Conservation (phyloP, 2,329 filamentous ascomycete species). For the Talaromyces sp. region DNA sequence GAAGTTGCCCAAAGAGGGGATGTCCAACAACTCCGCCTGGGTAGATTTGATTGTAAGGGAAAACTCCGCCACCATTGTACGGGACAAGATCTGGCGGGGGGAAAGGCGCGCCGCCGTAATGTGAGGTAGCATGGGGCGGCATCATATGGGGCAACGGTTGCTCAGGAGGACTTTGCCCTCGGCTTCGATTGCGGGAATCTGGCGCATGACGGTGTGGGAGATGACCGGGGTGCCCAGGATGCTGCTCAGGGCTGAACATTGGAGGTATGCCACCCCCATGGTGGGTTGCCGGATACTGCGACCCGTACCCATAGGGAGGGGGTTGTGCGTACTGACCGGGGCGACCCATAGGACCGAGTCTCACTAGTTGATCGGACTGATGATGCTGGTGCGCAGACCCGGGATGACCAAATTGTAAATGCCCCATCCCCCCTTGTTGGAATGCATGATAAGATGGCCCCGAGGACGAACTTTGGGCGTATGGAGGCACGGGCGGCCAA, state of each 20-base stretch:
- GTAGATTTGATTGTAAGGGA: conserved; percentile 30
- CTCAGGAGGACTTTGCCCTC: conserved; percentile 26
- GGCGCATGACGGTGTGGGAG: conserved; percentile 17
- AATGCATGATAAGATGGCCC: conserved; percentile 32
- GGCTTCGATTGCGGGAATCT: conserved; percentile 19
- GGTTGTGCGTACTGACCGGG: conserved; percentile 21
- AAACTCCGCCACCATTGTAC: conserved; percentile 28
- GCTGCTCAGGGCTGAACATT: conserved; percentile 24
- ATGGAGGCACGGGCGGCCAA: conserved; percentile 29
- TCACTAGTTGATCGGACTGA: conserved; percentile 29
- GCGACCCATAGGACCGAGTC: conserved; percentile 20
- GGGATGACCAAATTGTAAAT: conserved; percentile 21
- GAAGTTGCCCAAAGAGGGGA: conserved; percentile 30
- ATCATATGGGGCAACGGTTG: conserved; percentile 23
- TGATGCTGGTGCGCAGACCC: conserved; percentile 19
- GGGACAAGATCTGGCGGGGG: conserved; percentile 32
- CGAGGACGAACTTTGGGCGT: conserved; percentile 35
- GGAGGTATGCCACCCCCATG: conserved; percentile 19
- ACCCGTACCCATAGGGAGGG: conserved; percentile 23
- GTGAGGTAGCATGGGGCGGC: conserved; percentile 22
- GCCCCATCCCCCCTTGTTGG: conserved; percentile 21
- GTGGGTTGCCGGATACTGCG: conserved; percentile 22
- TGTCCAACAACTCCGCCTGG: conserved; percentile 29
- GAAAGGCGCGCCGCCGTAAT: conserved; percentile 26
- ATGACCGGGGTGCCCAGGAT: conserved; percentile 20